Evolutionary conservation across 2,329 filamentous ascomycete species (phyloP).

Genomic region (Apiospora koreana): DNA sequence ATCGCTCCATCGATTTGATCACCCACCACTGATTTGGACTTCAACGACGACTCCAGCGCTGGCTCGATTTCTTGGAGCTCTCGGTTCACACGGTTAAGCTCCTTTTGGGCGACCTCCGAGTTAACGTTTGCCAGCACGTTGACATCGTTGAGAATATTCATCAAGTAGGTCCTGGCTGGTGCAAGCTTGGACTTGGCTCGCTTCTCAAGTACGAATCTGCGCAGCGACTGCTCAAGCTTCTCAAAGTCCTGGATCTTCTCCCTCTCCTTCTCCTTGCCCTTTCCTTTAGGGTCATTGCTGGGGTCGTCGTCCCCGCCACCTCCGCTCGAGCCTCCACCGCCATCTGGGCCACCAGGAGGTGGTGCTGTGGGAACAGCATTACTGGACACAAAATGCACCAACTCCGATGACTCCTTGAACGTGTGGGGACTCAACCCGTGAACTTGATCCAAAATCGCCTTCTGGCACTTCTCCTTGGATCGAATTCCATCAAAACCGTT

Average conservation of each 20-base stretch:
- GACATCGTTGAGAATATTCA: conserved; percentile 90
- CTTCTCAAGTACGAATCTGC: conserved; percentile 94
- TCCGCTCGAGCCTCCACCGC: conserved; percentile 53
- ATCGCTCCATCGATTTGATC: conserved; percentile 81
- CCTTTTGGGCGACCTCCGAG: conserved; percentile 79
- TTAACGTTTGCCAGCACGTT: conserved; percentile 84
- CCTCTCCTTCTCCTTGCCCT: conserved; percentile 82
- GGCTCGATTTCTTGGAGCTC: conserved; percentile 85
- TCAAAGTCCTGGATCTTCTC: conserved; percentile 91
- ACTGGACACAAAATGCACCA: conserved; percentile 97
- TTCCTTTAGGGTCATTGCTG: conserved; percentile 71
- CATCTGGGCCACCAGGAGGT: conserved; percentile 55
- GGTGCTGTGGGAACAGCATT: conserved; percentile 83
- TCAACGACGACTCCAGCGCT: conserved; percentile 79
- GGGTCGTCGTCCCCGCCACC: conserved; percentile 56
- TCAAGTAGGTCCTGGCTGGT: conserved; percentile 90
- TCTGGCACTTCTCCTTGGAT: conserved; percentile 87
- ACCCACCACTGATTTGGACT: conserved; percentile 75
- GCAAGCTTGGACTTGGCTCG: conserved; percentile 92
- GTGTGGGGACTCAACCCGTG: conserved; percentile 85
- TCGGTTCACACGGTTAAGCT: conserved; percentile 78
- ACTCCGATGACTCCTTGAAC: conserved; percentile 85
- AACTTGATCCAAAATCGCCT: conserved; percentile 91
- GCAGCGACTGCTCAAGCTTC: conserved; percentile 81
- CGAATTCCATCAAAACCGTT: conserved; percentile 95